Conservation (phyloP, 1,139 yeast species). For the Debaryomyces subglobosus region DNA sequence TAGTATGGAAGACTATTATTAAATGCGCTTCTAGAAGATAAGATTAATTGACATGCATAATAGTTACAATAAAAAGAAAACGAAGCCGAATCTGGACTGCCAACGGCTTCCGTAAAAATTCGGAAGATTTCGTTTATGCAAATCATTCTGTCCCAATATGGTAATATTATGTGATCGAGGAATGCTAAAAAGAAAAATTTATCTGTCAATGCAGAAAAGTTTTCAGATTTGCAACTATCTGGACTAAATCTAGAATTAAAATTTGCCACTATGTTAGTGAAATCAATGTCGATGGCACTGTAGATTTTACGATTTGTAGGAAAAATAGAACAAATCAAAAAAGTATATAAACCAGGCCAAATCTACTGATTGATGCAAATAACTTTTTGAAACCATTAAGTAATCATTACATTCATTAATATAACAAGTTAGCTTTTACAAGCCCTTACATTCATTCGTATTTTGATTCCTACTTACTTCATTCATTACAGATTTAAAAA, state of each 20-base stretch:
- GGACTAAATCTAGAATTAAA: slow-evolving; percentile 5
- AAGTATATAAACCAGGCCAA: slow-evolving; percentile 3
- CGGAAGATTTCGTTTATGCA: slow-evolving; percentile 5
- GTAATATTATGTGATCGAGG: not conserved
- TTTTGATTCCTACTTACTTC: slow-evolving; percentile 14
- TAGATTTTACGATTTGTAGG: not conserved
- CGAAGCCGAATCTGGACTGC: not conserved
- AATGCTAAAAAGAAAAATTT: not conserved
- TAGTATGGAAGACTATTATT: not conserved
- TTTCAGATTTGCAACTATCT: slow-evolving; percentile 5
- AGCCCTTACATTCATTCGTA: slow-evolving; percentile 20
- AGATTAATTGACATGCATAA: not conserved
- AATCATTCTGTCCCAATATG: not conserved
- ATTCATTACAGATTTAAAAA: slow-evolving; percentile 12
- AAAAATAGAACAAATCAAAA: not conserved
- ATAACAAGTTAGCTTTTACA: slow-evolving; percentile 1
- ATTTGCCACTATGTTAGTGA: not conserved
- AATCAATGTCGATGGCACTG: not conserved
- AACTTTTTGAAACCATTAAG: slow-evolving; percentile 2
- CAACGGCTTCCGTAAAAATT: not conserved
- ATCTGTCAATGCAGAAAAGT: not conserved
- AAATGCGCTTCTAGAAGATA: not conserved
- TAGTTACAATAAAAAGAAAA: not conserved
- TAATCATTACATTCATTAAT: slow-evolving; percentile 7
- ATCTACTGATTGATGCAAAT: not conserved